Evolutionary conservation across 2,329 filamentous ascomycete species (phyloP).

Genomic region (Colletotrichum sp.): DNA sequence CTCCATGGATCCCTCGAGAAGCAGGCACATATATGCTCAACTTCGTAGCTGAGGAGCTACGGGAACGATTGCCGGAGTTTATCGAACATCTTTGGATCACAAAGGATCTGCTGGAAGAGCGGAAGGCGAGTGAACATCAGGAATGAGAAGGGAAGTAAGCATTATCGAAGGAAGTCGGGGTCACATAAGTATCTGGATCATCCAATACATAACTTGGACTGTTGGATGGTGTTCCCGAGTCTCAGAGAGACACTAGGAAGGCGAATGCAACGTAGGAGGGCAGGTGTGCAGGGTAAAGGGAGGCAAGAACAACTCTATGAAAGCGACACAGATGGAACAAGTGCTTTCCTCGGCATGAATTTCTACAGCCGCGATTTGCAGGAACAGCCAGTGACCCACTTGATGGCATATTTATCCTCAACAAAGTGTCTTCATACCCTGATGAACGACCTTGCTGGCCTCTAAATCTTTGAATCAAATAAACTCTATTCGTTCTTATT

Average conservation of each 20-base stretch:
- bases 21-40: background rate
- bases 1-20: background rate
- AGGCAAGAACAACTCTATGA: background rate
- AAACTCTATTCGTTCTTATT: background rate
- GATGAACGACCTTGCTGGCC: background rate
- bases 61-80: background rate
- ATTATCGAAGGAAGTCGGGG: no score
- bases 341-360: background rate
- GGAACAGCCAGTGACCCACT: background rate
- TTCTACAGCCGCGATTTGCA: background rate
- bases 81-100: background rate
- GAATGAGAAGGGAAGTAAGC: no score
- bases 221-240: background rate
- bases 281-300: background rate
- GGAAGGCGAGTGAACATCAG: background rate
- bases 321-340: background rate
- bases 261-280: background rate
- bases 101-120: background rate
- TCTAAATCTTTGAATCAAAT: background rate
- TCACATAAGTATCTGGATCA: no score
- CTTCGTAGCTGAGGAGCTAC: background rate
- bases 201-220: background rate
- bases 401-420: background rate
- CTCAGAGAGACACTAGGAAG: accelerated
- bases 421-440: background rate